Percentiles rank a stretch among this genome's conserved stretches.
Conservation (phyloP, 345 rosid genomes). For the Excoecaria agallocha region DNA sequence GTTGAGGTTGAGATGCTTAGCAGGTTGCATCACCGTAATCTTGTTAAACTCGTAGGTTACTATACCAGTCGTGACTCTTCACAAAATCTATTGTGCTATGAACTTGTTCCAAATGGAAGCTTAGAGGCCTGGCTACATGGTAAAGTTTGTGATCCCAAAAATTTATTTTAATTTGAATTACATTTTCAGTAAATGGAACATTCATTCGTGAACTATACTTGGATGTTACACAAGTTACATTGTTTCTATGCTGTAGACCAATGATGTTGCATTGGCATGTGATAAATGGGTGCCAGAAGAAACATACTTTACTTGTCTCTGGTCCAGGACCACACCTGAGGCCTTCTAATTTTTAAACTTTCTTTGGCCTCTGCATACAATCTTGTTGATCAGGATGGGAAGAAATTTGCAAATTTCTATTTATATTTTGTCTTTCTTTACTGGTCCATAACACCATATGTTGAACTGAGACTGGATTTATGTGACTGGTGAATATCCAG, state of each 20-base stretch:
- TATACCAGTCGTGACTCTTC: slow-evolving; percentile 84
- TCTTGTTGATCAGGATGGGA: not conserved
- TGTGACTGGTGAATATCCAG: not conserved
- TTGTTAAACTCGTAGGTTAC: slow-evolving; percentile 98
- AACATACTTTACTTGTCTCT: not conserved
- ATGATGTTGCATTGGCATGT: not conserved
- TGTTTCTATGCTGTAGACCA: not conserved
- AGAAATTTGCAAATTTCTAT: not conserved
- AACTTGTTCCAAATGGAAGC: slow-evolving; percentile 97
- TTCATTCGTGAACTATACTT: not conserved
- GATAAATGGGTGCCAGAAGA: not conserved
- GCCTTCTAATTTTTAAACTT: not conserved
- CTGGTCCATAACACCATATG: not conserved
- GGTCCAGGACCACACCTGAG: not conserved
- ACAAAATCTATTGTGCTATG: slow-evolving; percentile 90
- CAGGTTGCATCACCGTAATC: slow-evolving; percentile 98
- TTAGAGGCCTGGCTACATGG: slow-evolving; percentile 99
- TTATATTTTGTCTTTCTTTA: not conserved
- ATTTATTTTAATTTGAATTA: slow-evolving; percentile 9
- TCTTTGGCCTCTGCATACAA: not conserved
- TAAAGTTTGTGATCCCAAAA: slow-evolving; percentile 29
- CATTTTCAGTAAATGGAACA: not conserved
- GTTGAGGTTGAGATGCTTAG: slow-evolving; percentile 99
- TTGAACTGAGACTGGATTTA: not conserved
- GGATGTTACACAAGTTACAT: not conserved